Evolutionary conservation across 306 rosid species (phyloP), one percentile per base, ranked within the genome.

Genomic region (Citrullus mucosospermus): DNA sequence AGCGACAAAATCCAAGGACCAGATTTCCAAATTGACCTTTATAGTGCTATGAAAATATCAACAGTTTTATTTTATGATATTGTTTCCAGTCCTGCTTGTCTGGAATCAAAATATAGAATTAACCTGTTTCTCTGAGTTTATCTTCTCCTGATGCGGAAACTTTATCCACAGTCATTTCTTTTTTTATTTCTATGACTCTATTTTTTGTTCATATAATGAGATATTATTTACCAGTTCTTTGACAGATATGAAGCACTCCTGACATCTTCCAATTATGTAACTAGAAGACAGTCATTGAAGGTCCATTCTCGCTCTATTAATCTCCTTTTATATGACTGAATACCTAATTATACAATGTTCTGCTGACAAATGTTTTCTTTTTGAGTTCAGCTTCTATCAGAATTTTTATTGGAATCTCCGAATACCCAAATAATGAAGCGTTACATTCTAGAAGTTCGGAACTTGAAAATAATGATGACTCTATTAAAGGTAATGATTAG

Each of bases 261-360:
- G 90, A 87, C 86, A 51, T 95, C 99, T 82, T 55, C 97, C 76
- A 95, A 92, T 88, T 95, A 95, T 78, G 99, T 95, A 82, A 95
- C 99, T 72, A 91, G 97, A 85, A 90, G 97, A 82, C 99, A 92
- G 78, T 95, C 99, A 77, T 87, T 95, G 83, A 95, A 95, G 99
- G 99, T 95, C 39, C 63, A 88, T 85, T 88, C 77, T 78, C 46
- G n/a, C 39, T 74, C 67, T 79, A 80, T 69, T 17, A 51, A 17
- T 84, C 66, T 28, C 81, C 18, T 50, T 38, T 71, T 60, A 22
- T n/a, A 3, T 43, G 68, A 44, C 76, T n/a, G 63, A 81, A 58
- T 56, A 80, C 75, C 65, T 22, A 70, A 79, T 25, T 58, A 14
- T 53, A 15, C 48, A 78, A 78, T 81, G 77, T 69, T 55, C 79